Percentiles rank a stretch among this genome's conserved stretches.
These are phyloP conservation scores for Wickerhamomyces sydowiorum DNA, from an alignment of 805 yeast species.

Conservation along the genomic window DNA sequence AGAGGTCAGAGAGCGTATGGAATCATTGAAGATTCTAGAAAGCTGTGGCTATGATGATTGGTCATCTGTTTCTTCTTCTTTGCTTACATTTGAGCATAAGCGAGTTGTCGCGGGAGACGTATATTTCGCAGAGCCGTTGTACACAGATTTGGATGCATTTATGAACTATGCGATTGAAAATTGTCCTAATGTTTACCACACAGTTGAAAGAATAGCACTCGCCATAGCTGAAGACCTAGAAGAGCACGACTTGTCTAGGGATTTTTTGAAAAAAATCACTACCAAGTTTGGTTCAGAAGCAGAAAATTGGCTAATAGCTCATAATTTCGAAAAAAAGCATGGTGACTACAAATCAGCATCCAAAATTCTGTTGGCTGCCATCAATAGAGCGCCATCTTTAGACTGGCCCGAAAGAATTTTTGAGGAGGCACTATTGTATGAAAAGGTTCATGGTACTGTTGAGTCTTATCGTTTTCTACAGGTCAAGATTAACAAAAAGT, in stretches of 20 bases:
- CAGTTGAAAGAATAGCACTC: conserved; percentile 38
- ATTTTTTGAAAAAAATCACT: conserved; percentile 21
- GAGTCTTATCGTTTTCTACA: conserved; percentile 19
- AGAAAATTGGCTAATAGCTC: conserved; percentile 43
- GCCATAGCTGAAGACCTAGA: conserved; percentile 27
- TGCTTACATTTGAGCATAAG: not conserved
- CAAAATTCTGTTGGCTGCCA: conserved; percentile 28
- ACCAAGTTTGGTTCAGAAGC: conserved; percentile 27
- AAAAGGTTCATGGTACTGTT: conserved; percentile 28
- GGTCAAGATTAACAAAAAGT: conserved; percentile 22
- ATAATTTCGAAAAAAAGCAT: conserved; percentile 32
- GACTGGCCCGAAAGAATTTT: conserved; percentile 48
- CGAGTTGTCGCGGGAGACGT: not conserved
- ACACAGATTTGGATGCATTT: conserved; percentile 5
- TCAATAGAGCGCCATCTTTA: conserved; percentile 21
- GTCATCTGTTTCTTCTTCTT: not conserved
- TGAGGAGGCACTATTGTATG: conserved; percentile 37
- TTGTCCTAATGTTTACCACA: conserved; percentile 32
- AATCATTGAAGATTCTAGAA: not conserved
- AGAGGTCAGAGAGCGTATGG: not conserved
- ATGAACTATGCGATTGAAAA: conserved; percentile 23
- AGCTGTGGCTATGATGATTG: not conserved
- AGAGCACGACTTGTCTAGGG: conserved; percentile 24
- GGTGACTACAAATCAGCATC: conserved; percentile 22
- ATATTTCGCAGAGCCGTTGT: not conserved